Conservation (phyloP, 1,139 yeast genomes). For the Candida labiduridarum region DNA sequence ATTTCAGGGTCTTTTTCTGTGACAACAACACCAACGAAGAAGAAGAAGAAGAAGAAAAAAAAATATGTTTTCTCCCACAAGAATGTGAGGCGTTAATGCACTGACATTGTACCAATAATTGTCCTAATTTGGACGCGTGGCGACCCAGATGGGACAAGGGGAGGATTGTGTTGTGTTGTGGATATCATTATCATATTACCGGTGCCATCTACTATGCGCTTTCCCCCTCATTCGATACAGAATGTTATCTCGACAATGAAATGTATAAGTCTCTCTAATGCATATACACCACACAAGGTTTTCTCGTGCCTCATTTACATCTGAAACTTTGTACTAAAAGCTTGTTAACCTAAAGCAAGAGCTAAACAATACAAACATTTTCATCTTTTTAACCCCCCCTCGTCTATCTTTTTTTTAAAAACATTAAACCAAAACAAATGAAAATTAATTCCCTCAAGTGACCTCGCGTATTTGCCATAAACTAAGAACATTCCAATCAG, state of each 20-base stretch:
- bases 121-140: background rate
- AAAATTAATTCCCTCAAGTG: too few relatives aligned
- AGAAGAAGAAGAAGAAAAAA: background rate
- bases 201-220: background rate
- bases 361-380: background rate
- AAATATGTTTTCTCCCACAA: background rate
- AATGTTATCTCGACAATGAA: background rate
- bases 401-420: too few relatives aligned
- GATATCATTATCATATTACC: background rate
- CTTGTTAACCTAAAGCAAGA: background rate
- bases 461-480: too few relatives aligned
- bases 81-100: background rate
- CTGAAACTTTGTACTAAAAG: background rate
- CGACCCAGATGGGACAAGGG: background rate
- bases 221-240: background rate
- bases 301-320: background rate
- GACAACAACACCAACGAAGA: background rate
- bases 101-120: background rate
- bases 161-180: background rate
- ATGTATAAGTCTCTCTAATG: too few relatives aligned
- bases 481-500: too few relatives aligned
- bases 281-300: background rate
- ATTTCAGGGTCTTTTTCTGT: background rate
- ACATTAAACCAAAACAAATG: too few relatives aligned
- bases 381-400: background rate